phyloP scores from a whole-genome alignment of 306 rosid species.

The Arachis hypogaea region DNA sequence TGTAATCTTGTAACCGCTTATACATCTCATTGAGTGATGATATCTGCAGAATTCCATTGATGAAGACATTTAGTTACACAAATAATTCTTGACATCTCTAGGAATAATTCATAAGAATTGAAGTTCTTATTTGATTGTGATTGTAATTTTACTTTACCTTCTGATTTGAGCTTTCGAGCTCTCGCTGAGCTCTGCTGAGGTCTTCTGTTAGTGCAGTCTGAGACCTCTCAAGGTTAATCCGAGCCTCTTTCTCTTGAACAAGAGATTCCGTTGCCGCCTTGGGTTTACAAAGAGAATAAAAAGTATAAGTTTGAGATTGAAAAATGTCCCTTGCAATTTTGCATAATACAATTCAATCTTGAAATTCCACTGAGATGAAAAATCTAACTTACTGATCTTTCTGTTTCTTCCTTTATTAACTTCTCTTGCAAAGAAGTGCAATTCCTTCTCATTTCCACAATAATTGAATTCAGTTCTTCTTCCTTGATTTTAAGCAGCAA shows the following conservation, averaged over 20 bases:
- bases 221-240: slow-evolving; percentile 78
- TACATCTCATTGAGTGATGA: slow-evolving; percentile 93
- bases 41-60: slow-evolving; percentile 62
- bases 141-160: slow-evolving; percentile 57
- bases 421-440: slow-evolving; percentile 75
- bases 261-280: slow-evolving; percentile 86
- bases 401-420: slow-evolving; percentile 77
- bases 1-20: slow-evolving; percentile 89
- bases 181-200: slow-evolving; percentile 82
- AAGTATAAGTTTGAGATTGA: slow-evolving; percentile 6
- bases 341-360: slow-evolving; percentile 1
- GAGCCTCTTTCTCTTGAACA: slow-evolving; percentile 71
- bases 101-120: not conserved
- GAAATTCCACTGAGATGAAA: slow-evolving; percentile 24
- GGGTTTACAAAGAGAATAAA: slow-evolving; percentile 32
- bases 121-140: slow-evolving; percentile 11
- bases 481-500: slow-evolving; percentile 73
- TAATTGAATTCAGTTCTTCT: slow-evolving; percentile 84
- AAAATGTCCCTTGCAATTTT: slow-evolving; percentile 34
- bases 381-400: slow-evolving; percentile 68
- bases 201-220: slow-evolving; percentile 71
- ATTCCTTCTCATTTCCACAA: slow-evolving; percentile 74
- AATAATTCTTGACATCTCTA: slow-evolving; percentile 10
- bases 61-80: not conserved
- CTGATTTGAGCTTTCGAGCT: slow-evolving; percentile 84